phyloP scores from a whole-genome alignment of 2,329 filamentous ascomycete genomes.

The Capronia epimyces region DNA sequence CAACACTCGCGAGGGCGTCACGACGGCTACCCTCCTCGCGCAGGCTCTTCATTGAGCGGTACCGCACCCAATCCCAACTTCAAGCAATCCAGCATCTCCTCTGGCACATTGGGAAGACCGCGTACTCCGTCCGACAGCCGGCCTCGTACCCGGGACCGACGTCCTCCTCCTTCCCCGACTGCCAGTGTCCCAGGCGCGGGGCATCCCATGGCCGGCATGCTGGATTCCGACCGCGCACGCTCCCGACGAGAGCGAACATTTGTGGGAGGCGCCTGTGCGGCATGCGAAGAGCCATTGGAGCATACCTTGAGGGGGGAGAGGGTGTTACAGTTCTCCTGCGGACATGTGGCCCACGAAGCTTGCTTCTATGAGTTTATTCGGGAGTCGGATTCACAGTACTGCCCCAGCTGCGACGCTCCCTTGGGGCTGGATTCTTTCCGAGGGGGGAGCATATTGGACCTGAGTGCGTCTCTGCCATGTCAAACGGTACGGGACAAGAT shows the following conservation, averaged over 20 bases:
- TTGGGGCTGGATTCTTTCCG: conserved; percentile 87
- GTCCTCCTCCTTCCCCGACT: conserved; percentile 19
- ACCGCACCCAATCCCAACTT: conserved; percentile 13
- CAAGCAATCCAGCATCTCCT: conserved; percentile 27
- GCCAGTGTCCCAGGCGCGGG: conserved; percentile 23
- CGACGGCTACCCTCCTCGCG: conserved; percentile 22
- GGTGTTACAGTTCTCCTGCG: conserved; percentile 90
- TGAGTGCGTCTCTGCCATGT: conserved; percentile 52
- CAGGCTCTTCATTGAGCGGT: conserved; percentile 16
- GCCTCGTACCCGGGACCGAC: conserved; percentile 20
- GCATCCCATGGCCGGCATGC: conserved; percentile 54
- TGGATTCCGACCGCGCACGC: conserved; percentile 71
- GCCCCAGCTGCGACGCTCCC: conserved; percentile 87
- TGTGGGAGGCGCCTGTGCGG: conserved; percentile 87
- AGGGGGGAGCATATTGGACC: conserved; percentile 85
- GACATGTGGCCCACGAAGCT: conserved; percentile 95
- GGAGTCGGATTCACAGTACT: conserved; percentile 89
- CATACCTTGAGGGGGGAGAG: conserved; percentile 91
- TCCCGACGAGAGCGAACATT: conserved; percentile 87
- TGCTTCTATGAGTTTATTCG: conserved; percentile 99
- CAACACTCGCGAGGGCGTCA: conserved; percentile 20
- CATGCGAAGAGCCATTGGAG: conserved; percentile 93
- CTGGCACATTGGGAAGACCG: conserved; percentile 21
- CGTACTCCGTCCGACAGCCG: conserved; percentile 20
- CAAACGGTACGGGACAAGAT: conserved; percentile 9